Base-by-base conservation (phyloP, 345 rosid species). In the Pugionium dolabratum region DNA sequence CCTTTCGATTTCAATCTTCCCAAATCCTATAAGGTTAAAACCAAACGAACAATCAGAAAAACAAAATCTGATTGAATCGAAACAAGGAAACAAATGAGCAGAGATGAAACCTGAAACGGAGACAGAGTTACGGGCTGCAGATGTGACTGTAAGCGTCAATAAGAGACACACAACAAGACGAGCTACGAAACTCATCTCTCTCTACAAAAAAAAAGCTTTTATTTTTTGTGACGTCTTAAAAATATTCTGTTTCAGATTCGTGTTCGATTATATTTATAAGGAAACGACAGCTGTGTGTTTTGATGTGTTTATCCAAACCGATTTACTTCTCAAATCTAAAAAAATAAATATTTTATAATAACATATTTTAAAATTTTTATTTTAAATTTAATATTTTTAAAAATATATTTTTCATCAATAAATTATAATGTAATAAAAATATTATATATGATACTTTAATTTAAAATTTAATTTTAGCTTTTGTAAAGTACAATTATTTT, bases 71-170 rank as follows among this genome's bases (percentile, higher is more conserved):
- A 51, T 0, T 2, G 27, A 54, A n/a, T 3, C 4, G 4, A 37
- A 59, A 5, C n/a, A 59, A 34, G 0, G 1, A 25, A 72, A 37
- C 8, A 29, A 32, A 25, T 18, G 7, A 60, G 5, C 29, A 67
- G 62, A 61, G 60, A 9, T 37, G 2, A 9, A 54, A 74, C 77
- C 77, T 53, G 77, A 61, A 61, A 47, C 45, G 29, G 77, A 54
- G 7, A 67, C 33, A n/a, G 47, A 11, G 4, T 3, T 18, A 33
- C 73, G 77, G 3, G 77, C 52, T 25, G 67, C 30, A 47, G 77
- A 67, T 32, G 63, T 11, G 40, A 53, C 4, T 8, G 77, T 34
- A 18, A 67, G 59, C 9, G 53, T 32, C 64, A 74, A 28, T 7
- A 74, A 29, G 7, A 74, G 63, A 60, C 54, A 59, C 37, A 73